Evolutionary conservation across 2,329 filamentous ascomycete species (phyloP).

Genomic region (Trichoderma sp.): DNA sequence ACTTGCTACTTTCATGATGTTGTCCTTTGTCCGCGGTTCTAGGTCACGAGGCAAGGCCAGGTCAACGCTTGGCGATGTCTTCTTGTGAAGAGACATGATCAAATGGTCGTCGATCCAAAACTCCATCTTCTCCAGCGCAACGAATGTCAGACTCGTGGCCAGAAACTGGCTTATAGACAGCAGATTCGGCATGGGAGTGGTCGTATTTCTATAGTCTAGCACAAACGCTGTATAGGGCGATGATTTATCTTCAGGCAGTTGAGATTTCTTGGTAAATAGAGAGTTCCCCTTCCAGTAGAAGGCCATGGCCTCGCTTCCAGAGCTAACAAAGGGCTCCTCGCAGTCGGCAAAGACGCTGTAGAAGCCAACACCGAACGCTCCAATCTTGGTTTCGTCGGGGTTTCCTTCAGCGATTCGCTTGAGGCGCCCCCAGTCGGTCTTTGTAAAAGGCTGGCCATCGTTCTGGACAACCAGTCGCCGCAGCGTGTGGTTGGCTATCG

Average conservation of each 20-base stretch:
- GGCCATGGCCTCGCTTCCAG: slow-evolving; percentile 89
- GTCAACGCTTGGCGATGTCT: slow-evolving; percentile 73
- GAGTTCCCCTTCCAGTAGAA: slow-evolving; percentile 99
- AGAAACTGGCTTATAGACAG: slow-evolving; percentile 88
- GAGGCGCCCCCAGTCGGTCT: slow-evolving; percentile 88
- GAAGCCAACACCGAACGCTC: slow-evolving; percentile 96
- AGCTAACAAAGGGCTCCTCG: slow-evolving; percentile 95
- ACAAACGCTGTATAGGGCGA: slow-evolving; percentile 85
- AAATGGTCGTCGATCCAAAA: slow-evolving; percentile 88
- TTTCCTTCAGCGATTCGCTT: slow-evolving; percentile 99
- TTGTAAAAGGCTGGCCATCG: slow-evolving; percentile 82
- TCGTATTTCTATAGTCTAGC: slow-evolving; percentile 87
- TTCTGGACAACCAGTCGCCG: slow-evolving; percentile 89
- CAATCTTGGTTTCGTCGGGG: slow-evolving; percentile 98
- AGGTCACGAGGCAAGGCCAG: slow-evolving; percentile 76
- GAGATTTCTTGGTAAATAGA: slow-evolving; percentile 85
- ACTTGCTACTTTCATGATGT: slow-evolving; percentile 81
- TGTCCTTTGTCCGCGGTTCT: slow-evolving; percentile 79
- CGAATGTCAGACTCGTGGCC: slow-evolving; percentile 93
- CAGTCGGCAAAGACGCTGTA: slow-evolving; percentile 99
- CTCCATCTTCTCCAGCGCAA: slow-evolving; percentile 83
- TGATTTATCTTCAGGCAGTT: slow-evolving; percentile 66
- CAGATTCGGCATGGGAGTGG: slow-evolving; percentile 82
- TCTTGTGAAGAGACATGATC: slow-evolving; percentile 78
- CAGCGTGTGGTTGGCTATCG: slow-evolving; percentile 80